A percentile compares a stretch with the other conserved stretches of the same genome.
Conservation (phyloP, 2,329 filamentous ascomycete species). For the Aspergillus transmontanensis region DNA sequence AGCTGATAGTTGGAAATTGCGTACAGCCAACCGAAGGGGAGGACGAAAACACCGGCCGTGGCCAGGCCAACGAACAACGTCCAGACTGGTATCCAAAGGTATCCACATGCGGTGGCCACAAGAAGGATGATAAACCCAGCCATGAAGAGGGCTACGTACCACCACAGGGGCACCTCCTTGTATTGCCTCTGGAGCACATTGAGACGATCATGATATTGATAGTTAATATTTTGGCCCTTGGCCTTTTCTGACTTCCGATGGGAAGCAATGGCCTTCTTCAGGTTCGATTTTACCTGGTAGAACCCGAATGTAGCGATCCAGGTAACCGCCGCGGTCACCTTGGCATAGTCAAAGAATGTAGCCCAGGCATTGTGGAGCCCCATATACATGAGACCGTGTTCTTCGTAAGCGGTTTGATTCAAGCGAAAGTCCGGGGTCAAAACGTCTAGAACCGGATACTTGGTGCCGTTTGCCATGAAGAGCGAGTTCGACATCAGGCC, state of each 20-base stretch:
- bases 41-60: conserved; percentile 58
- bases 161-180: conserved; percentile 61
- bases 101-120: conserved; percentile 53
- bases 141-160: conserved; percentile 57
- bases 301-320: conserved; percentile 63
- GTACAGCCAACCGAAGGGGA: conserved; percentile 63
- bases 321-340: conserved; percentile 59
- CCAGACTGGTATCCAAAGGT: conserved; percentile 62
- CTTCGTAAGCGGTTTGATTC: conserved; percentile 51
- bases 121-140: conserved; percentile 55
- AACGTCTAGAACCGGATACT: conserved; percentile 48
- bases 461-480: conserved; percentile 53
- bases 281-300: conserved; percentile 49
- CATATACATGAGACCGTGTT: conserved; percentile 59
- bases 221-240: conserved; percentile 47
- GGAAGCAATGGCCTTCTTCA: conserved; percentile 48
- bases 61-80: conserved; percentile 61
- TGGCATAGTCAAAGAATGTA: conserved; percentile 64
- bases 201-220: conserved; percentile 61
- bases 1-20: conserved; percentile 59
- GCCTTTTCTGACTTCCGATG: conserved; percentile 32
- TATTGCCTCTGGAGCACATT: conserved; percentile 61
- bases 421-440: conserved; percentile 50
- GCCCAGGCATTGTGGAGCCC: conserved; percentile 61
- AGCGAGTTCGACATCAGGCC: conserved; percentile 62